Conservation (phyloP, 164 flowering plant genomes). For the Magnolia changhungtana region DNA sequence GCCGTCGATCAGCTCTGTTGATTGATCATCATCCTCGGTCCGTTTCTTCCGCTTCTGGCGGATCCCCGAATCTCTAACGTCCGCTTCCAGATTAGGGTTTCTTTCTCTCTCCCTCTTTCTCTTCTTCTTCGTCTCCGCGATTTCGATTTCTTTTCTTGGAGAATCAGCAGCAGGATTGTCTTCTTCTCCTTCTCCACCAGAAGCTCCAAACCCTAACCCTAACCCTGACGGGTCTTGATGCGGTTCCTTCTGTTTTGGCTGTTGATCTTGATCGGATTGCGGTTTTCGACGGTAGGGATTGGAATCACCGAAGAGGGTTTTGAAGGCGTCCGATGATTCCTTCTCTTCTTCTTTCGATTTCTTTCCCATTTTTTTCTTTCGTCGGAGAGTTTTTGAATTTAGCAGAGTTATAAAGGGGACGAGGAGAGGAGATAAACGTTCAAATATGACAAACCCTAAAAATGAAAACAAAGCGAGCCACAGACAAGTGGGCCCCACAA, state of each 20-base stretch:
- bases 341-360: background rate
- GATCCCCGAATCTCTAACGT: background rate
- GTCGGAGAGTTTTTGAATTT: too few species aligned
- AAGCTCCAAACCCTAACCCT: slow-evolving; percentile 1
- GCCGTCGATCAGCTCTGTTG: slow-evolving; percentile 17
- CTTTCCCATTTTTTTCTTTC: background rate
- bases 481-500: too few species aligned
- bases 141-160: background rate
- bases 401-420: too few species aligned
- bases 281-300: slow-evolving; percentile 53
- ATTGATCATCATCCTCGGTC: slow-evolving; percentile 3
- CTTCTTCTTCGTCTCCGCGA: slow-evolving; percentile 16
- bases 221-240: background rate
- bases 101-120: slow-evolving; percentile 21
- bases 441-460: too few species aligned
- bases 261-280: background rate
- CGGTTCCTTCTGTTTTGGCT: slow-evolving; percentile 7
- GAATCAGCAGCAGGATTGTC: background rate
- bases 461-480: too few species aligned
- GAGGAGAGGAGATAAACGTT: too few species aligned
- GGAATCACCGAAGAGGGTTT: slow-evolving; percentile 49
- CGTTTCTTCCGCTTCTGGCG: slow-evolving; percentile 3
- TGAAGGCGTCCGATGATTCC: slow-evolving; percentile 42
- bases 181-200: slow-evolving; percentile 16
- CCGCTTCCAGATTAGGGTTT: background rate